These are phyloP conservation scores for Stagonosporopsis vannaccii DNA, from an alignment of 2,329 filamentous ascomycete species.

Conservation along the genomic window DNA sequence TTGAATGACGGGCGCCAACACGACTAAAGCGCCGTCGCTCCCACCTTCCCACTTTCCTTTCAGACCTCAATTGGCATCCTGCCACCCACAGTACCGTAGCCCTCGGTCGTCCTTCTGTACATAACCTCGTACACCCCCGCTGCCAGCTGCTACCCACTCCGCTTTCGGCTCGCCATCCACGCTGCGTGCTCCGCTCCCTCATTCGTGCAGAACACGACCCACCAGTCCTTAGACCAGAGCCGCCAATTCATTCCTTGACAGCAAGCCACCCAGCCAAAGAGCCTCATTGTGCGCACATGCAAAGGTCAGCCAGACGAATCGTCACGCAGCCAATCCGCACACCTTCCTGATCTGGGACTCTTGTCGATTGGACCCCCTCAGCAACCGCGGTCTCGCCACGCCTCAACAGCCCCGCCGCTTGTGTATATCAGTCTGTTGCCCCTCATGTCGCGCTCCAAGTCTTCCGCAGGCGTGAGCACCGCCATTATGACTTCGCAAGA, in stretches of 20 bases:
- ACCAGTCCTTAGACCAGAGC: constrained; percentile 7
- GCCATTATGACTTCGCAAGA: constrained; percentile 51
- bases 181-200: constrained; percentile 9
- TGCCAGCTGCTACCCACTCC: constrained; percentile 13
- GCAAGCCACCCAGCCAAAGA: constrained; percentile 27
- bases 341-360: constrained; percentile 22
- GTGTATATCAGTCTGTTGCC: constrained; percentile 31
- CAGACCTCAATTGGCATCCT: constrained; percentile 6
- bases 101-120: constrained; percentile 9
- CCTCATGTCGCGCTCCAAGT: constrained; percentile 29
- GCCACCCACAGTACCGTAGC: constrained; percentile 2
- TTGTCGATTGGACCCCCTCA: constrained; percentile 17
- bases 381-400: constrained; percentile 26
- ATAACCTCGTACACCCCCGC: constrained; percentile 4
- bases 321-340: constrained; percentile 13
- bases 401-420: constrained; percentile 28
- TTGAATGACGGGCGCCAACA: constrained; percentile 20
- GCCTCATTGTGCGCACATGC: constrained; percentile 30
- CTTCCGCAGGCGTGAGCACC: constrained; percentile 33
- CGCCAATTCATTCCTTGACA: constrained; percentile 14
- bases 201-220: constrained; percentile 19
- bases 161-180: constrained; percentile 15
- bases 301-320: constrained; percentile 26
- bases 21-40: constrained; percentile 13
- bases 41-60: constrained; percentile 12